These are phyloP conservation scores for Pichia phayaonensis DNA, from an alignment of 805 yeast species.

Conservation along the genomic window DNA sequence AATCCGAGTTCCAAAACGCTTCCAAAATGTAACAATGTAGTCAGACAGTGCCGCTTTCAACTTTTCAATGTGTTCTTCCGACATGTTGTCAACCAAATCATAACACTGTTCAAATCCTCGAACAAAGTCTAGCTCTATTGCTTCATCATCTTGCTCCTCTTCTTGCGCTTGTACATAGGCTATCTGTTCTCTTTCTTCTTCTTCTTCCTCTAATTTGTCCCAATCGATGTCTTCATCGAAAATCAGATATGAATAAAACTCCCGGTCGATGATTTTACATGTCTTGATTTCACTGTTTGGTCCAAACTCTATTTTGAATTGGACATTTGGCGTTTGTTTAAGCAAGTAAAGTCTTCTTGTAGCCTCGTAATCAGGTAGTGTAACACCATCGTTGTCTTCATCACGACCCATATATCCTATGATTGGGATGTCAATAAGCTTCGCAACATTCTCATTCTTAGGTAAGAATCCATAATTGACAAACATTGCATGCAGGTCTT, in stretches of 20 bases:
- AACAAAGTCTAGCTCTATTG: not conserved
- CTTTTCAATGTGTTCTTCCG: not conserved
- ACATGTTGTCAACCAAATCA: not conserved
- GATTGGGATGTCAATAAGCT: conserved; percentile 31
- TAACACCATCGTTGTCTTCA: not conserved
- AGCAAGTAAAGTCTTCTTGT: conserved; percentile 24
- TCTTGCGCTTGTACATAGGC: no score
- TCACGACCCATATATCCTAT: conserved; percentile 22
- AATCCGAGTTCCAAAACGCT: not conserved
- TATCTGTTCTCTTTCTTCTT: conserved; percentile 19
- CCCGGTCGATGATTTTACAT: conserved; percentile 24
- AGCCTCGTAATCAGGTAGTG: conserved; percentile 8
- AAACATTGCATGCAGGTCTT: conserved; percentile 34
- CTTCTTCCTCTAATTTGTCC: conserved; percentile 16
- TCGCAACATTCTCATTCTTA: conserved; percentile 11
- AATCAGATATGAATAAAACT: conserved; percentile 29
- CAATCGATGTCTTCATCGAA: conserved; percentile 21
- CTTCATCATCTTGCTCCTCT: not conserved
- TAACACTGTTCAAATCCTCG: not conserved
- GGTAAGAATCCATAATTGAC: conserved; percentile 44
- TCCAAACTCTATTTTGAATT: conserved; percentile 27
- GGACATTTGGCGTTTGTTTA: conserved; percentile 33
- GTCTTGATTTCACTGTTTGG: conserved; percentile 13
- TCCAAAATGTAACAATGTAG: not conserved
- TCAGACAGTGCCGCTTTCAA: not conserved